phyloP scores from a whole-genome alignment of 169 alveolate genomes.

The Plasmodium chabaudi region DNA sequence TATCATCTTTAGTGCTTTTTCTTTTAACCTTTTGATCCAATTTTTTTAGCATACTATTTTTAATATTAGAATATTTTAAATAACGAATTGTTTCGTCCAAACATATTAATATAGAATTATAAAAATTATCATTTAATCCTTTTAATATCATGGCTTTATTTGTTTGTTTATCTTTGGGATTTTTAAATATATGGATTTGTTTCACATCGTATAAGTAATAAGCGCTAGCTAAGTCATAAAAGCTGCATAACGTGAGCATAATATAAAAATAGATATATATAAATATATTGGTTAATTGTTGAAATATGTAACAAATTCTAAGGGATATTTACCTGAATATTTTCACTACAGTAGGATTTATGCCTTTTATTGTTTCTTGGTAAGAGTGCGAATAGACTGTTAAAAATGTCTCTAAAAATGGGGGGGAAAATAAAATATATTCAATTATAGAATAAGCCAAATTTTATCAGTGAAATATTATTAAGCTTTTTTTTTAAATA shows the following conservation, averaged over 20 bases:
- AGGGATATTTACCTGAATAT: constrained; percentile 41
- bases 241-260: constrained; percentile 15
- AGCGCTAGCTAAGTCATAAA: constrained; percentile 47
- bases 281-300: neutral
- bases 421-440: neutral
- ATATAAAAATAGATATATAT: neutral
- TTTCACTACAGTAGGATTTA: constrained; percentile 46
- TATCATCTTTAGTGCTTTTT: neutral
- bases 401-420: constrained; percentile 36
- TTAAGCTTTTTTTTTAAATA: too few relatives aligned
- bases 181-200: constrained; percentile 41
- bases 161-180: constrained; percentile 17
- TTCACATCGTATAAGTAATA: constrained; percentile 44
- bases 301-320: neutral
- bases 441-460: too few relatives aligned
- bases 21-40: constrained; percentile 5
- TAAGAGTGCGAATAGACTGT: constrained; percentile 64
- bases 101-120: constrained; percentile 64
- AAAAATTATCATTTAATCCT: constrained; percentile 57
- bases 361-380: constrained; percentile 62
- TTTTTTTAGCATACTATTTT: constrained; percentile 10
- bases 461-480: too few relatives aligned
- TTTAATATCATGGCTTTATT: constrained; percentile 22
- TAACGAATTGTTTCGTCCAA: constrained; percentile 57
- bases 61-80: constrained; percentile 18